A percentile compares a stretch with the other conserved stretches of the same genome.
These are phyloP conservation scores for Pestalotiopsis sp. DNA, from an alignment of 2,329 filamentous ascomycete species.

Conservation along the genomic window DNA sequence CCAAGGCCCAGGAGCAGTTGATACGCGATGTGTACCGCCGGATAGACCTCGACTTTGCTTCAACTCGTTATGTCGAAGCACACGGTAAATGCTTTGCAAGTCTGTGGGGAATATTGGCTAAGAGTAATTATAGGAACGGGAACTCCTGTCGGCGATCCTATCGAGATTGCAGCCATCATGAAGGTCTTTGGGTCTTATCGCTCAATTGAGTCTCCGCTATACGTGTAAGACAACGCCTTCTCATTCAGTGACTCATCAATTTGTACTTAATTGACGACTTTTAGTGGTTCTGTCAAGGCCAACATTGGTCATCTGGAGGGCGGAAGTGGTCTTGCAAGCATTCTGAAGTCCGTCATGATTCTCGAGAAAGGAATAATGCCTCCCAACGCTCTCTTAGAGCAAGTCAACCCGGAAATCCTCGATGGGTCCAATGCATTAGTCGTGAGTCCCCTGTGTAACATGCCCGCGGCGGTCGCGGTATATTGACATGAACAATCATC, in stretches of 20 bases:
- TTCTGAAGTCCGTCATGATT: conserved; percentile 24
- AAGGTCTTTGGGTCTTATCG: conserved; percentile 15
- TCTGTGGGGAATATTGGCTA: too few species aligned
- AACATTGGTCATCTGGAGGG: conserved; percentile 9
- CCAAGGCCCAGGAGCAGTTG: conserved; percentile 24
- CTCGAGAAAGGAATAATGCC: conserved; percentile 24
- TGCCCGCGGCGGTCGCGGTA: not conserved
- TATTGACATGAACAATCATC: not conserved
- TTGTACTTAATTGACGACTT: conserved; percentile 17
- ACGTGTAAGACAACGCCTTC: conserved; percentile 10
- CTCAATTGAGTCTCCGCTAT: conserved; percentile 13
- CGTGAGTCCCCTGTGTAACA: not conserved
- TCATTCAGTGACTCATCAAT: too few species aligned
- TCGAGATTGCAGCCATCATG: conserved; percentile 33
- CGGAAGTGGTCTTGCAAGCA: conserved; percentile 17
- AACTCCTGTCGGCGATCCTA: conserved; percentile 39
- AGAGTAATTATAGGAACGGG: conserved; percentile 31
- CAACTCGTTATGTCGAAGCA: conserved; percentile 26
- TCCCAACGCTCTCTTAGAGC: conserved; percentile 19
- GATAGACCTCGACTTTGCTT: not conserved
- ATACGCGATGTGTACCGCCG: conserved; percentile 28
- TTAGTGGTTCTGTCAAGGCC: not conserved
- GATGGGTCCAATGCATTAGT: not conserved
- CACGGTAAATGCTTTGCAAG: not conserved
- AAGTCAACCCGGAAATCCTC: conserved; percentile 17